phyloP scores from a whole-genome alignment of 192 early-diverging fungal species.

The Backusella psychrophila region DNA sequence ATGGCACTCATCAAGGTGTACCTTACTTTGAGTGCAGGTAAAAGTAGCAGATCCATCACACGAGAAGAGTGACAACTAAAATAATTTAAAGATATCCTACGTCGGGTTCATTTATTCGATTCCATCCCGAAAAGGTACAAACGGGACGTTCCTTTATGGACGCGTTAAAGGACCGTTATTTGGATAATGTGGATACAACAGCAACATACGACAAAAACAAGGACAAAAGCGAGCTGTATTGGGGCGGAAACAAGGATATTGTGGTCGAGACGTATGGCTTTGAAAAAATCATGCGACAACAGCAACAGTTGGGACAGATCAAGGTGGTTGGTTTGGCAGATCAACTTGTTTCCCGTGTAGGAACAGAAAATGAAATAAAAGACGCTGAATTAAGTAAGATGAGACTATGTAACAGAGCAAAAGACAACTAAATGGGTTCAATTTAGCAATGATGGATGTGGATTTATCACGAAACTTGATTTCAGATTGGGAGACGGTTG shows the following conservation, averaged over 20 bases:
- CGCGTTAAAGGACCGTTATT: slow-evolving; percentile 45
- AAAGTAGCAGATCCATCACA: not conserved
- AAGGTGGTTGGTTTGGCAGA: slow-evolving; percentile 29
- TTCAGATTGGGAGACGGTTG: slow-evolving; percentile 45
- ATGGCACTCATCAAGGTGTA: slow-evolving; percentile 48
- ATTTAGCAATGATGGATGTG: slow-evolving; percentile 43
- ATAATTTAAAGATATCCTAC: slow-evolving; percentile 31
- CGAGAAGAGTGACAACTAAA: not conserved
- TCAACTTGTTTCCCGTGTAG: slow-evolving; percentile 4
- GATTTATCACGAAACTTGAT: slow-evolving; percentile 57
- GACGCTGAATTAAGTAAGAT: slow-evolving; percentile 37
- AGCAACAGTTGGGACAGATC: slow-evolving; percentile 23
- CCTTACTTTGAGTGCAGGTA: slow-evolving; percentile 57
- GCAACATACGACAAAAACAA: slow-evolving; percentile 19
- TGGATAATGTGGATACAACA: slow-evolving; percentile 13
- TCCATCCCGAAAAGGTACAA: slow-evolving; percentile 38
- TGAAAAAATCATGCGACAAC: slow-evolving; percentile 44
- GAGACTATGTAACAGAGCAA: not conserved
- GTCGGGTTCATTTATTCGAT: slow-evolving; percentile 55
- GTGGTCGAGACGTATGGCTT: slow-evolving; percentile 54
- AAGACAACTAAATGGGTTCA: not conserved
- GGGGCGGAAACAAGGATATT: slow-evolving; percentile 45
- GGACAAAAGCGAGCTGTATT: slow-evolving; percentile 29
- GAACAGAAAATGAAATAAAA: slow-evolving; percentile 34
- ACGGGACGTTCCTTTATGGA: slow-evolving; percentile 41